Percentiles rank a stretch among this genome's conserved stretches.
Evolutionary conservation across 495 filamentous ascomycete genomes (phyloP).

Genomic region (Tuber indicum): DNA sequence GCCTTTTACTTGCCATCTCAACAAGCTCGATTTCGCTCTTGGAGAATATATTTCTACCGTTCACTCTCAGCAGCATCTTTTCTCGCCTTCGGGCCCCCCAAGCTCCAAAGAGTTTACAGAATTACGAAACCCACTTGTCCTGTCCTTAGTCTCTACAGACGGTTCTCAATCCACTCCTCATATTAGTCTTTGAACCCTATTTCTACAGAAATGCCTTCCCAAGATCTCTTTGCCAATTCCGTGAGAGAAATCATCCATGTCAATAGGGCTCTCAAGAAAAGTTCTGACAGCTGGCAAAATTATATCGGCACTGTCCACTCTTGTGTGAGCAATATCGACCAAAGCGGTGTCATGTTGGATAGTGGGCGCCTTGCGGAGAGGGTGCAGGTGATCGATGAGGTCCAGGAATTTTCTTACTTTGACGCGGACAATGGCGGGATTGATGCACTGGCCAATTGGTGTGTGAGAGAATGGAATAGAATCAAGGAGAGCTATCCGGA

Average conservation of each 20-base stretch:
- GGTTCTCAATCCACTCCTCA: background rate
- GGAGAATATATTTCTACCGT: background rate
- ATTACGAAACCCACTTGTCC: background rate
- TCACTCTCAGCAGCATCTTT: background rate
- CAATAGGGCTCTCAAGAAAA: conserved; percentile 29
- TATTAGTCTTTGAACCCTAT: background rate
- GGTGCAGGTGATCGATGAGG: conserved; percentile 46
- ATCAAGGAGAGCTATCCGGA: conserved; percentile 45
- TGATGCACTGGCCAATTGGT: conserved; percentile 48
- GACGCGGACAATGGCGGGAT: conserved; percentile 48
- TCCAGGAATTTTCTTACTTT: conserved; percentile 49
- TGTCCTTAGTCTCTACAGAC: background rate
- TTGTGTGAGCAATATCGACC: conserved; percentile 43
- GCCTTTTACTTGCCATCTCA: background rate
- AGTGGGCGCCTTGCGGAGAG: conserved; percentile 44
- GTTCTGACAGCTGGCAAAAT: conserved; percentile 39
- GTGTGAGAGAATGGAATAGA: conserved; percentile 46
- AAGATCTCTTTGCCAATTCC: conserved; percentile 23
- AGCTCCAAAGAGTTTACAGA: background rate
- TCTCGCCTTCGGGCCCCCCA: background rate
- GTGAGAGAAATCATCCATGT: conserved; percentile 26
- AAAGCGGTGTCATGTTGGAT: conserved; percentile 44
- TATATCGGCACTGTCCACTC: conserved; percentile 42
- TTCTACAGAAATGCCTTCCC: background rate
- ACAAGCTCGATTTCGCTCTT: background rate